Evolutionary conservation across 2,329 filamentous ascomycete species (phyloP).

Genomic region (Alternaria infectoria): DNA sequence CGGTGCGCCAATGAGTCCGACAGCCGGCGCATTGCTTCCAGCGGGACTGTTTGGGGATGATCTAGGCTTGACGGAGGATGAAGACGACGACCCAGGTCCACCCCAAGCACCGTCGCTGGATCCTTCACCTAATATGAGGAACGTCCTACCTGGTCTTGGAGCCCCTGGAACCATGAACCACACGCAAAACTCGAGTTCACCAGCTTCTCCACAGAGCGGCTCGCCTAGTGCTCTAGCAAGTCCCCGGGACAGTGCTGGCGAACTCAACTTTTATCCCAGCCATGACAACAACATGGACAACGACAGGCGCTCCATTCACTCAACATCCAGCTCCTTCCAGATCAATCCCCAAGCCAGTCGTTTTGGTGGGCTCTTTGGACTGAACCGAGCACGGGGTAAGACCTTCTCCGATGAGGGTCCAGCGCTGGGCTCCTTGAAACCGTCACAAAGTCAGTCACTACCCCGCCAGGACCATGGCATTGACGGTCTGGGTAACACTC

Average conservation of each 20-base stretch:
- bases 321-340: constrained; percentile 56
- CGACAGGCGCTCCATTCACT: constrained; percentile 56
- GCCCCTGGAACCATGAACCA: constrained; percentile 47
- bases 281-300: constrained; percentile 52
- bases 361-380: constrained; percentile 66
- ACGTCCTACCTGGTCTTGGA: constrained; percentile 51
- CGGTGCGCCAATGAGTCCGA: constrained; percentile 77
- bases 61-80: constrained; percentile 56
- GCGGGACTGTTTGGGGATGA: constrained; percentile 71
- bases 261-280: constrained; percentile 49
- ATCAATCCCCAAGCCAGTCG: constrained; percentile 56
- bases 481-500: constrained; percentile 57
- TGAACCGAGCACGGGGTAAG: constrained; percentile 67
- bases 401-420: constrained; percentile 66
- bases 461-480: constrained; percentile 62
- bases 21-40: constrained; percentile 75
- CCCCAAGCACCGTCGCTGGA: constrained; percentile 31
- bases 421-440: constrained; percentile 71
- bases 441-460: constrained; percentile 78
- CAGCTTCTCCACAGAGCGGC: constrained; percentile 51
- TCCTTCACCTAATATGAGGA: constrained; percentile 39
- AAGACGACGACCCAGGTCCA: constrained; percentile 39
- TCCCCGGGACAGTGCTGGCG: constrained; percentile 54
- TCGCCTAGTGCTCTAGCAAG: constrained; percentile 57
- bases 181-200: constrained; percentile 50